Evolutionary conservation across 176 grass and related monocot species (phyloP).

Genomic region (Bothriochloa decipiens): DNA sequence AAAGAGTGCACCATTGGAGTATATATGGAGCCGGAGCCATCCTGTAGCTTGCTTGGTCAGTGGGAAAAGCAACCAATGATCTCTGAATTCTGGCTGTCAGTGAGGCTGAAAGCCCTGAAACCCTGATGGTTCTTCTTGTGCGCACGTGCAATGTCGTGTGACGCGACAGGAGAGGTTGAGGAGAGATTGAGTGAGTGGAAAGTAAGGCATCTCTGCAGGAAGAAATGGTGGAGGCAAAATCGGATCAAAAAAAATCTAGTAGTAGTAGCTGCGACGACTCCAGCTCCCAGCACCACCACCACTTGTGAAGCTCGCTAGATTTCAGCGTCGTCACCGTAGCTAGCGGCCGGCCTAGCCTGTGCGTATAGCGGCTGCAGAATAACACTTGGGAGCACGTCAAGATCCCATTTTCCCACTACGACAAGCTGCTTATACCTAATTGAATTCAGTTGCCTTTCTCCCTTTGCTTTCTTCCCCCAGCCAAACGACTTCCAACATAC

Average conservation of each 20-base stretch:
- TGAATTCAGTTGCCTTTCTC: background rate
- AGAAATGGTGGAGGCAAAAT: conserved; percentile 25
- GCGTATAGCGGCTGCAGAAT: conserved; percentile 37
- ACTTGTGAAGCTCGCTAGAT: conserved; percentile 37
- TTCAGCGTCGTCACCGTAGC: background rate
- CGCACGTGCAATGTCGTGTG: conserved; percentile 32
- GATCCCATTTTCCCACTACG: background rate
- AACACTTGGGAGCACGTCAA: conserved; percentile 18
- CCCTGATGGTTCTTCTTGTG: background rate
- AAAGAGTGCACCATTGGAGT: too few species aligned
- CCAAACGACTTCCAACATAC: background rate
- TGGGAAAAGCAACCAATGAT: too few species aligned
- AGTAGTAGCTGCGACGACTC: background rate
- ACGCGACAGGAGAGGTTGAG: background rate
- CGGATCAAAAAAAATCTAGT: conserved; percentile 50
- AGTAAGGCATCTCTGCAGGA: background rate
- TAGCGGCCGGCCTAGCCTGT: background rate
- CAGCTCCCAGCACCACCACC: background rate
- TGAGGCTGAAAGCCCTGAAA: background rate
- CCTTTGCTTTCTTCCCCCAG: background rate
- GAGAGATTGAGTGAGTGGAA: conserved; percentile 13
- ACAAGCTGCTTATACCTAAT: background rate
- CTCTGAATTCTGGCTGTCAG: background rate
- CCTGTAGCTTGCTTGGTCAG: background rate
- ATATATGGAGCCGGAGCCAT: background rate